Base-by-base conservation (phyloP, 495 filamentous ascomycete species). In the Penicillium lagena region DNA sequence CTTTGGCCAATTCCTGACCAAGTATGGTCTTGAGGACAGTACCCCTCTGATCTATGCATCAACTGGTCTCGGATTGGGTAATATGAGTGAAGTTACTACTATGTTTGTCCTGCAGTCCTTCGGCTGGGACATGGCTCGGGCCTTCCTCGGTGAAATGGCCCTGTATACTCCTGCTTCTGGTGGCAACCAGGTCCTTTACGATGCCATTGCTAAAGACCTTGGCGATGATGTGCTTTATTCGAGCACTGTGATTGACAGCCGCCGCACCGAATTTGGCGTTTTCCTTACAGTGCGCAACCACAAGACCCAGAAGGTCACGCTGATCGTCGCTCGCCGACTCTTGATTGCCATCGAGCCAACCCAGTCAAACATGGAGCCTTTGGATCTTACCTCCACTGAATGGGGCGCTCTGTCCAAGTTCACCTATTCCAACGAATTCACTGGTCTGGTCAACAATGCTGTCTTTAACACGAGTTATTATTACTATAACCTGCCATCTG, bases 31-130 rank as follows among this genome's bases (percentile, higher is more conserved):
- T n/a, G 55, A 65, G 36, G 62, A 60, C 40, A 54, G 62, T n/a
- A 33, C 62, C 8, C 56, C 54, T 9, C 34, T 56, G 8, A 56
- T 58, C 14, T 63, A 49, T 45, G 35, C 43, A 30, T 40, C 43
- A 38, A 63, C 62, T 11, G 65, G 59, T 17, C 56, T 63, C 27
- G 65, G 65, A 29, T 59, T 70, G 2, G 64, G 62, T 31, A 61
- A 71, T 43, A 63, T 72, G 37, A 51, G 59, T 31, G 56, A 63
- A 12, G 40, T 54, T n/a, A 56, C 66, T 8, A 70, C 68, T 13
- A 53, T 75, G 42, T 69, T 66, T 42, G 67, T 60, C 10, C 52
- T 73, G 38, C 63, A 67, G 39, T 50, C 51, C 49, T 71, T 73
- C 49, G 61, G 60, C 39, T 56, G 54, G 33, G 55, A 59, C 35